phyloP scores from a whole-genome alignment of 257 asterid species.

The Solanum chmielewskii region DNA sequence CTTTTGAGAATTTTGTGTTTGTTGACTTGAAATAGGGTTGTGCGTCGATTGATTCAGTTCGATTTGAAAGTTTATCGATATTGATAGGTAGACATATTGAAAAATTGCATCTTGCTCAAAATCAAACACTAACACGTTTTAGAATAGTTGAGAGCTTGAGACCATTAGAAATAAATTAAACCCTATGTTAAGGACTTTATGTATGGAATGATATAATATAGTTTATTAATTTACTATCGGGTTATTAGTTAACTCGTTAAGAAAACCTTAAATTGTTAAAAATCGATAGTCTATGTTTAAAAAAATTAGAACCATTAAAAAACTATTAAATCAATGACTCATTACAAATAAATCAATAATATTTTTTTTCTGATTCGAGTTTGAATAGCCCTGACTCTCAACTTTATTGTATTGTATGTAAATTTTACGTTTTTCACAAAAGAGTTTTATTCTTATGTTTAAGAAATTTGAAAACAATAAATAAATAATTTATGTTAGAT shows the following conservation, averaged over 20 bases:
- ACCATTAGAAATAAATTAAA: background rate
- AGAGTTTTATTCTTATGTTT: background rate
- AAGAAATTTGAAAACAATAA: background rate
- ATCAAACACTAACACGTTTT: no score
- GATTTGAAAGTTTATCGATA: background rate
- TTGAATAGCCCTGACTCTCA: background rate
- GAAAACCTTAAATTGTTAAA: no score
- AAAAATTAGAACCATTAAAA: no score
- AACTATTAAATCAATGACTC: no score
- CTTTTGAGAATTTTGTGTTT: background rate
- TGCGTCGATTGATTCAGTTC: rapidly evolving
- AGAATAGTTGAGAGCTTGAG: background rate
- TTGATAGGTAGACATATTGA: background rate
- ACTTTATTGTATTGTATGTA: background rate
- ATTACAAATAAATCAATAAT: no score
- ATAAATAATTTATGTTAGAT: no score
- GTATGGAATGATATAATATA: no score
- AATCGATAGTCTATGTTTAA: background rate
- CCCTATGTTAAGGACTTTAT: background rate
- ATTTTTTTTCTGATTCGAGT: no score
- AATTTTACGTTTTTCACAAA: background rate
- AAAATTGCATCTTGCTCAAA: background rate
- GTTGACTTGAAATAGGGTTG: background rate
- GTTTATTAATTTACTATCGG: background rate
- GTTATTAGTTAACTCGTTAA: rapidly evolving